phyloP scores from a whole-genome alignment of 2,329 filamentous ascomycete genomes.

The Lachnellula arida region DNA sequence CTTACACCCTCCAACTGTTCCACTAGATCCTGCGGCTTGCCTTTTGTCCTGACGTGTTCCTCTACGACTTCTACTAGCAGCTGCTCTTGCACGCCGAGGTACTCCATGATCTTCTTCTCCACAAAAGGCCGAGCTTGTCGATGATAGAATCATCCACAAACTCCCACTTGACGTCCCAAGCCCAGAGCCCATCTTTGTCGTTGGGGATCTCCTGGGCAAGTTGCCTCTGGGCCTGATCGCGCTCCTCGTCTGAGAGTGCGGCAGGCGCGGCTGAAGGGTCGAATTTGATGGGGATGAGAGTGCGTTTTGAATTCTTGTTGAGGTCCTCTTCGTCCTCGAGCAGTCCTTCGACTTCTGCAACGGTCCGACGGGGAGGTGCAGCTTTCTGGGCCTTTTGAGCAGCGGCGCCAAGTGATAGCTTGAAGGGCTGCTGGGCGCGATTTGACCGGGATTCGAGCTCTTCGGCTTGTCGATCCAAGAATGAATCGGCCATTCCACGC shows the following conservation, averaged over 20 bases:
- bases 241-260: constrained; percentile 79
- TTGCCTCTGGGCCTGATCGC: constrained; percentile 72
- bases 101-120: constrained; percentile 97
- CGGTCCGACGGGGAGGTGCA: constrained; percentile 64
- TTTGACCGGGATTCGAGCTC: constrained; percentile 57
- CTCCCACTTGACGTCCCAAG: constrained; percentile 91
- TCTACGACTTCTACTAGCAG: constrained; percentile 91
- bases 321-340: constrained; percentile 90
- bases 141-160: constrained; percentile 76
- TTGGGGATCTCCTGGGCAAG: constrained; percentile 87
- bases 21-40: constrained; percentile 72
- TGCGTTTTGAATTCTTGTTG: constrained; percentile 64
- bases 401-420: constrained; percentile 84
- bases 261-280: constrained; percentile 60
- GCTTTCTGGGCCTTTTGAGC: constrained; percentile 65
- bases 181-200: constrained; percentile 81
- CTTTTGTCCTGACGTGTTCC: constrained; percentile 73
- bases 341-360: constrained; percentile 90
- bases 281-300: constrained; percentile 78
- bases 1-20: constrained; percentile 79
- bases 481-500: constrained; percentile 81
- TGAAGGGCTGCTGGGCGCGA: constrained; percentile 70
- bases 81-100: constrained; percentile 92
- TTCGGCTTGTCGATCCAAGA: constrained; percentile 77
- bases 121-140: constrained; percentile 92